A percentile compares a stretch with the other conserved stretches of the same genome.
Conservation (phyloP, 83 land plant genomes). For the Picea engelmannii region DNA sequence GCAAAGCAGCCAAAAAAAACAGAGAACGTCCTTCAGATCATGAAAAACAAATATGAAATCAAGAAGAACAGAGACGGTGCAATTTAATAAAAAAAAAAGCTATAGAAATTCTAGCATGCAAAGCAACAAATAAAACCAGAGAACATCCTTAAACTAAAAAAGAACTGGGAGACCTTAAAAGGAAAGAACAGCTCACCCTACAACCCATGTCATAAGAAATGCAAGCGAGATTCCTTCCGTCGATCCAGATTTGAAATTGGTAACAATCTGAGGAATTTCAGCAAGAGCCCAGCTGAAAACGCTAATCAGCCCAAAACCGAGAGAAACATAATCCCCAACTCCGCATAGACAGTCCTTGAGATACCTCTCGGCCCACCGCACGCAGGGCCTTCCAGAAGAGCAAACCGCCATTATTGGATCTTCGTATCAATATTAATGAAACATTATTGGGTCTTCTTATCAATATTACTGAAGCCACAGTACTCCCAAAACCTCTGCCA, state of each 20-base stretch:
- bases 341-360: slow-evolving; percentile 1
- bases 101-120: background rate
- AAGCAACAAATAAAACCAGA: no score
- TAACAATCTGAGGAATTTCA: slow-evolving; percentile 14
- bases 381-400: background rate
- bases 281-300: background rate
- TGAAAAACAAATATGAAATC: background rate
- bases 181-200: slow-evolving; percentile 1
- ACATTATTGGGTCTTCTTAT: no score
- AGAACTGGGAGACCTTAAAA: background rate
- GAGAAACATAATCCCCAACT: background rate
- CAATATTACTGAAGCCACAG: no score
- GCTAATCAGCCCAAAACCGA: slow-evolving; percentile 6
- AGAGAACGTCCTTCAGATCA: no score
- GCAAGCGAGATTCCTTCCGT: slow-evolving; percentile 5
- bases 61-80: no score
- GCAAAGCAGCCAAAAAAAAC: no score
- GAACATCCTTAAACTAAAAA: no score
- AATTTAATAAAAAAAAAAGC: background rate
- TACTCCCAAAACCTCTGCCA: no score
- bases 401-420: no score
- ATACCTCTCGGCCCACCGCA: slow-evolving; percentile 5
- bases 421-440: no score
- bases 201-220: slow-evolving; percentile 10
- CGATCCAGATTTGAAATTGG: background rate